These are phyloP conservation scores for Perkinsus olseni DNA, from an alignment of 169 alveolate species.

Conservation along the genomic window DNA sequence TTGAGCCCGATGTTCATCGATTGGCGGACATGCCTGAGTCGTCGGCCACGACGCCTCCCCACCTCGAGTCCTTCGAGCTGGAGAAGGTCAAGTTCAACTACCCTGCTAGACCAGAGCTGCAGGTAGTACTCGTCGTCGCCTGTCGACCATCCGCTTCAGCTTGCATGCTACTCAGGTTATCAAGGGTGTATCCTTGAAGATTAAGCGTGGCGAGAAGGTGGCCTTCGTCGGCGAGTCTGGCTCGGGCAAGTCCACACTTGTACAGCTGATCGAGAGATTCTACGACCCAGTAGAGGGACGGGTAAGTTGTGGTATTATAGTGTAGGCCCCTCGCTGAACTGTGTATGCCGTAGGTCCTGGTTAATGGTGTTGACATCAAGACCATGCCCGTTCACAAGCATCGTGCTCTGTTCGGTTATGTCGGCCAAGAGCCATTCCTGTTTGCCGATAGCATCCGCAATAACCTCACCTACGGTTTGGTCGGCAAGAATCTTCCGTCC, in stretches of 20 bases:
- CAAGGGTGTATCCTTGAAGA: constrained; percentile 23
- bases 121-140: neutral
- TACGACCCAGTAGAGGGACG: constrained; percentile 54
- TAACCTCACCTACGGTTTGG: constrained; percentile 57
- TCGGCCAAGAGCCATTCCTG: constrained; percentile 64
- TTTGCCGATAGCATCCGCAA: constrained; percentile 69
- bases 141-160: neutral
- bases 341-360: constrained; percentile 53
- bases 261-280: constrained; percentile 78
- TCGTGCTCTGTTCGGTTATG: constrained; percentile 25
- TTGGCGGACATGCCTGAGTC: neutral
- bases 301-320: neutral
- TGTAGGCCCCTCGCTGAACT: too few relatives aligned
- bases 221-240: constrained; percentile 90
- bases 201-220: constrained; percentile 70
- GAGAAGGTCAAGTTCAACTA: neutral
- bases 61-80: neutral
- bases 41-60: neutral
- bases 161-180: constrained; percentile 24
- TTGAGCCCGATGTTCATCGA: neutral
- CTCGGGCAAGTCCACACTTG: constrained; percentile 91
- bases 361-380: constrained; percentile 34
- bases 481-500: constrained; percentile 39
- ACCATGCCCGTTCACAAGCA: constrained; percentile 22
- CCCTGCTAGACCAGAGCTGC: neutral